Conservation (phyloP, 2,329 filamentous ascomycete species). For the Alternaria metachromatica region DNA sequence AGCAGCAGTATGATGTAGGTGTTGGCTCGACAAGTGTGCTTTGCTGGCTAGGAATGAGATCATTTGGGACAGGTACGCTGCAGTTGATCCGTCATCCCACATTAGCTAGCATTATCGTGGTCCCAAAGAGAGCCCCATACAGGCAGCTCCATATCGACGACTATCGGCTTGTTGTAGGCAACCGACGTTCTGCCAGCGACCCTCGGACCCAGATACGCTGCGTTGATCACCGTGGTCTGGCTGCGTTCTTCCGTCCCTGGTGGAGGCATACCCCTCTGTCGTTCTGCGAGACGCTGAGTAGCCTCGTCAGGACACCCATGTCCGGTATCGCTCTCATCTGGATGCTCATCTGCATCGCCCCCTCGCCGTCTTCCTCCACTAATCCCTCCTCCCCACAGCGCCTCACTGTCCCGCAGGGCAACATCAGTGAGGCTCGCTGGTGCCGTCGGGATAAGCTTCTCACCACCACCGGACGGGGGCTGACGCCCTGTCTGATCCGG, state of each 20-base stretch:
- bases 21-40: neutral
- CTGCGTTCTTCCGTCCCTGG: slow-evolving; percentile 45
- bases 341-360: slow-evolving; percentile 26
- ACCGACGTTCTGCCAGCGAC: slow-evolving; percentile 62
- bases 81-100: slow-evolving; percentile 19
- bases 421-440: slow-evolving; percentile 27
- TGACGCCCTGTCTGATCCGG: slow-evolving; percentile 5
- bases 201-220: slow-evolving; percentile 73
- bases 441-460: slow-evolving; percentile 29
- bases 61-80: slow-evolving; percentile 24
- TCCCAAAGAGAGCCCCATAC: slow-evolving; percentile 52
- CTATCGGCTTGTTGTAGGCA: slow-evolving; percentile 77
- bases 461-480: slow-evolving; percentile 29
- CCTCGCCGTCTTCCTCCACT: slow-evolving; percentile 2
- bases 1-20: neutral
- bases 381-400: slow-evolving; percentile 19
- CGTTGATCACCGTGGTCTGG: slow-evolving; percentile 83
- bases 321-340: slow-evolving; percentile 26
- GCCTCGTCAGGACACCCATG: slow-evolving; percentile 26
- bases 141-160: slow-evolving; percentile 80
- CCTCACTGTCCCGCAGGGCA: slow-evolving; percentile 30
- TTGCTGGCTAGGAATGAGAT: slow-evolving; percentile 27
- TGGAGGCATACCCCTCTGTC: slow-evolving; percentile 3
- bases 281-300: slow-evolving; percentile 1
- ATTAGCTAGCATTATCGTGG: slow-evolving; percentile 15